Conservation (phyloP, 2,329 filamentous ascomycete species). For the Cladosporium sp. region DNA sequence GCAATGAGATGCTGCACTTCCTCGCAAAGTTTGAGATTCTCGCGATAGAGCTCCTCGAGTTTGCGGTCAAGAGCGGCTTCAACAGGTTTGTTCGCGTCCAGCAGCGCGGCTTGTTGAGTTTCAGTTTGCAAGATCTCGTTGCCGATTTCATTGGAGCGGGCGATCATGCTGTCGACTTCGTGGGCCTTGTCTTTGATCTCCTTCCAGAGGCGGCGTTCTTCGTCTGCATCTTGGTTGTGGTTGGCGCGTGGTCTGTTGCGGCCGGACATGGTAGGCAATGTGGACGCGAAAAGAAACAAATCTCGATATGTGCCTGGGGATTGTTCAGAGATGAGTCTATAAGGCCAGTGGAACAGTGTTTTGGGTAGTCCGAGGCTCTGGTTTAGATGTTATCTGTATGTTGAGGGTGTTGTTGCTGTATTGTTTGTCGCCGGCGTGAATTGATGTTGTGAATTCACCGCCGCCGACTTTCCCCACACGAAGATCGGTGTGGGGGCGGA, state of each 20-base stretch:
- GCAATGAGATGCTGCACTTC: conserved; percentile 46
- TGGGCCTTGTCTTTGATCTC: conserved; percentile 48
- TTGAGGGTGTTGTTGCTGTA: not conserved
- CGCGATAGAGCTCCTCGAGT: conserved; percentile 48
- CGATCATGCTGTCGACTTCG: conserved; percentile 47
- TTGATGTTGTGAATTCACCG: not conserved
- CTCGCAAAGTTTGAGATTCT: conserved; percentile 50
- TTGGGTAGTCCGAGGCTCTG: not conserved
- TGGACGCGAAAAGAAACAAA: not conserved
- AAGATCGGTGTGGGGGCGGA: not conserved
- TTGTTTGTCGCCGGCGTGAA: not conserved
- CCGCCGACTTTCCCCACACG: not conserved
- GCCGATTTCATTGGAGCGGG: conserved; percentile 37
- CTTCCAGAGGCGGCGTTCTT: conserved; percentile 52
- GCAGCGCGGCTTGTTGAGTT: conserved; percentile 35
- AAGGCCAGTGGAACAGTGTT: not conserved
- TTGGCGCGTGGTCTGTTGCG: conserved; percentile 46
- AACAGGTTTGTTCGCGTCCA: conserved; percentile 33
- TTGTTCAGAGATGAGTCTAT: not conserved
- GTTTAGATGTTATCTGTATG: not conserved
- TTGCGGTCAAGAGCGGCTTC: conserved; percentile 45
- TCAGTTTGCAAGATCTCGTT: conserved; percentile 40
- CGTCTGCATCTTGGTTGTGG: conserved; percentile 52
- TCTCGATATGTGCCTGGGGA: not conserved
- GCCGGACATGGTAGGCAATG: conserved; percentile 43